Conservation (phyloP, 257 asterid species). For the Lithospermum erythrorhizon region DNA sequence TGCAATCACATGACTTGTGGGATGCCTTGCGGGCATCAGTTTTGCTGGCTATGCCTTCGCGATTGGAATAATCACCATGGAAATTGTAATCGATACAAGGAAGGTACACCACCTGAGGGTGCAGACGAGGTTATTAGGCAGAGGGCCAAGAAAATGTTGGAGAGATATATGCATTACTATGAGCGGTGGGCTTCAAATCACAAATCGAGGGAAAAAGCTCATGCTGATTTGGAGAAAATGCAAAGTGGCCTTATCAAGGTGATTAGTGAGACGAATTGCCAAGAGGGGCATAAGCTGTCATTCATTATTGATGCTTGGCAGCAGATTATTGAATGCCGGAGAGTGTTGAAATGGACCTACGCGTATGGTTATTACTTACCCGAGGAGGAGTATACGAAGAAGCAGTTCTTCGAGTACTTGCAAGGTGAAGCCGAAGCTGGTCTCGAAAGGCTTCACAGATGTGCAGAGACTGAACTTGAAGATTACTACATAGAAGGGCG, state of each 20-base stretch:
- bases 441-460: conserved; percentile 32
- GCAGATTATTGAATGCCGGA: conserved; percentile 31
- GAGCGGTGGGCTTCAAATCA: conserved; percentile 25
- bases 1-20: conserved; percentile 29
- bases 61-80: not conserved
- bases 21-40: conserved; percentile 15
- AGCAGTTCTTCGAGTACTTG: conserved; percentile 18
- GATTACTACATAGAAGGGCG: not conserved
- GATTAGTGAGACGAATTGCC: not conserved
- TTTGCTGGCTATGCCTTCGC: conserved; percentile 28
- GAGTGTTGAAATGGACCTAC: conserved; percentile 32
- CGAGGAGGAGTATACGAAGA: conserved; percentile 6
- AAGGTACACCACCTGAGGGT: not conserved
- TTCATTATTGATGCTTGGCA: conserved; percentile 21
- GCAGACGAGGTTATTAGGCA: not conserved
- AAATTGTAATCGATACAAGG: conserved; percentile 11
- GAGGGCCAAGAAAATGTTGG: not conserved
- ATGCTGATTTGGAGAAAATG: not conserved
- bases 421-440: conserved; percentile 28
- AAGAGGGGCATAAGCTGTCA: not conserved
- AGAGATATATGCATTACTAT: conserved; percentile 22
- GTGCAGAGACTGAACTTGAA: conserved; percentile 23
- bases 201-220: conserved; percentile 15
- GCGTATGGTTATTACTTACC: conserved; percentile 22
- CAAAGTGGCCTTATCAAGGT: not conserved